Percentiles rank a stretch among this genome's conserved stretches.
Conservation (phyloP, 805 yeast species). For the baker's yeast (Saccharomyces cerevisiae) region DNA sequence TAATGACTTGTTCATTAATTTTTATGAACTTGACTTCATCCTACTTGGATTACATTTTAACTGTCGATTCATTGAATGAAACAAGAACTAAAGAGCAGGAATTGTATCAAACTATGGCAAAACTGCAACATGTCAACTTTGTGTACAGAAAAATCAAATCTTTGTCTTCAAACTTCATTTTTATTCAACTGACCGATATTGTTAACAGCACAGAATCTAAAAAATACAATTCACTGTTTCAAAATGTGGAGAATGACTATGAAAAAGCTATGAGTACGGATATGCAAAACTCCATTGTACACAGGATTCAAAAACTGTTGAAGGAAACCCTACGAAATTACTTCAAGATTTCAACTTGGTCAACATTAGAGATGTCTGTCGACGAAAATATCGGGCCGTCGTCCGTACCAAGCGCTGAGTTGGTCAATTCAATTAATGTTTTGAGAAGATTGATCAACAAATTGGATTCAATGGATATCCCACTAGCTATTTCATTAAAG, state of each 20-base stretch:
- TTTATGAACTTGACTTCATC: constrained; percentile 19
- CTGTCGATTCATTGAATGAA: constrained; percentile 15
- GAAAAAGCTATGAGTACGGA: constrained; percentile 19
- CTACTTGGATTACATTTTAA: constrained; percentile 18
- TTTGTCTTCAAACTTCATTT: constrained; percentile 13
- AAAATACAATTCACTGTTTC: constrained; percentile 24
- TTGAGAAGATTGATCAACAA: constrained; percentile 13
- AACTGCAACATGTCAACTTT: constrained; percentile 14
- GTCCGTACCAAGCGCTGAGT: constrained; percentile 20
- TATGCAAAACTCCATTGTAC: constrained; percentile 25
- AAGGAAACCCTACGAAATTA: constrained; percentile 28
- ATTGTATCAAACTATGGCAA: constrained; percentile 19
- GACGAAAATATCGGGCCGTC: neutral
- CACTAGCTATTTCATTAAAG: constrained; percentile 9
- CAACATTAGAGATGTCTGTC: constrained; percentile 2
- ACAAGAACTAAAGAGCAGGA: constrained; percentile 19
- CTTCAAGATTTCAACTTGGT: constrained; percentile 30
- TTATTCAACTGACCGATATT: constrained; percentile 16
- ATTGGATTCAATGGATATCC: constrained; percentile 10
- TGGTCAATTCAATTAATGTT: constrained; percentile 24
- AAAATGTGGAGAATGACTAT: constrained; percentile 25
- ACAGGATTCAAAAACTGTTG: constrained; percentile 26
- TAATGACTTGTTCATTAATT: constrained; percentile 22
- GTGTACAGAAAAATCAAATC: constrained; percentile 13
- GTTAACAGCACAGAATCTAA: constrained; percentile 19